Evolutionary conservation across 768 basidiomycete species (phyloP), one percentile per base, ranked within the genome.

Genomic region (Suillus occidentalis): DNA sequence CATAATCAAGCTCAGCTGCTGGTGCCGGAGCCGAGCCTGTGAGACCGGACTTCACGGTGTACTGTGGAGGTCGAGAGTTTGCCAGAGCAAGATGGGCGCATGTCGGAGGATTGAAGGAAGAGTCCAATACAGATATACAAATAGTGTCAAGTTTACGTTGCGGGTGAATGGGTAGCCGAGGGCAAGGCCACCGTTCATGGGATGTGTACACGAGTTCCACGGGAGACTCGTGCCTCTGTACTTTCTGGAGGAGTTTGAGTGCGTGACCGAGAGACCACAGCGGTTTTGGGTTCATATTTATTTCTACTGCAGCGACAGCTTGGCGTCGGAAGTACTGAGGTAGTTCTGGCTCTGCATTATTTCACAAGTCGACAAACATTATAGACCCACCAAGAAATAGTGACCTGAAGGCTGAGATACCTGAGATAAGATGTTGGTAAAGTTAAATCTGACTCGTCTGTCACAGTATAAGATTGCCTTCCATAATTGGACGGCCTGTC

Each of bases 21-120:
- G 66, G 61, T 14, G 60, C 25, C 9, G 58, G 10, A 53, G 62
- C 16, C 18, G 25, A 42, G 57, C 18, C 25, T 40, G 28, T 20
- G 36, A 59, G 12, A 5, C 58, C 28, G 12, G 40, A 31, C 2
- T 31, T 42, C 12, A 20, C 20, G 59, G 63, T 49, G 13, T 56
- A 53, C 56, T 16, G 63, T 16, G 42, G 73, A 69, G 62, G 69
- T 9, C 58, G 63, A 5, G 83, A 77, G 64, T 84, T 85, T 34
- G 87, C 87, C 56, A 98, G 86, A 3, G 90, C 89, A 61, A 90
- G 82, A 75, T 98, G 95, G 0, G 95, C 93, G 28, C 84, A 74
- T 3, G 93, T 95, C 1, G 96, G 96, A 4, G 95, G 95, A 71
- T 98, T 97, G 79, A 93, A 98, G 1, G 94, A 95, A 1, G 94